Evolutionary conservation across 371 early-diverging fungal genomes (phyloP).

Genomic region (Coemansia sp.): DNA sequence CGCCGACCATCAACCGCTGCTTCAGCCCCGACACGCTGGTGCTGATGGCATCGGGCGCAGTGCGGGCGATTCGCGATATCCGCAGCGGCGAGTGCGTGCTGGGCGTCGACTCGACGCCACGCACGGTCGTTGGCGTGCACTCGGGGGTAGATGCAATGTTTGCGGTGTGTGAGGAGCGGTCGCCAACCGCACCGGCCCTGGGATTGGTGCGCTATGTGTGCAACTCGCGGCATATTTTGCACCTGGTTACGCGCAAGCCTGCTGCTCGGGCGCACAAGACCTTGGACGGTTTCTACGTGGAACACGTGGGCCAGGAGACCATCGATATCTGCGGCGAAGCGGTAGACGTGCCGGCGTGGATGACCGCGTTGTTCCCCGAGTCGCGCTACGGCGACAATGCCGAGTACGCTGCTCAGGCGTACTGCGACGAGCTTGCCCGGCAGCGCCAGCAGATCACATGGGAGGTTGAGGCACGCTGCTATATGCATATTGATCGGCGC

Average conservation of each 20-base stretch:
- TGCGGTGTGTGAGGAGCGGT: constrained; percentile 16
- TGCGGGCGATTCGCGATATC: constrained; percentile 13
- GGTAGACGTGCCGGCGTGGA: constrained; percentile 3
- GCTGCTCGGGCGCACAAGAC: not conserved
- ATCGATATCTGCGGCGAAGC: not conserved
- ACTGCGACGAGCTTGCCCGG: not conserved
- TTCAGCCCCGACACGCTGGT: constrained; percentile 28
- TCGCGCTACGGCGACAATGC: not conserved
- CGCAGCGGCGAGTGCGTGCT: constrained; percentile 49
- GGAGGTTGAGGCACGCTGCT: constrained; percentile 32
- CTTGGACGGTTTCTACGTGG: not conserved
- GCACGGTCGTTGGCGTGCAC: constrained; percentile 58
- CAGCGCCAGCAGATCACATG: constrained; percentile 1
- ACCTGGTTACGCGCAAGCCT: constrained; percentile 10
- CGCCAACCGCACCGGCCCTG: too few relatives aligned
- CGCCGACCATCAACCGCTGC: constrained; percentile 95
- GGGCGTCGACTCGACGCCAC: constrained; percentile 80
- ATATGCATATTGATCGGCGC: constrained; percentile 3
- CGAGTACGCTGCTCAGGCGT: constrained; percentile 8
- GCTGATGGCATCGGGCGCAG: constrained; percentile 29
- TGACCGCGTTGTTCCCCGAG: not conserved
- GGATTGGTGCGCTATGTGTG: constrained; percentile 12
- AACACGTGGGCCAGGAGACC: not conserved
- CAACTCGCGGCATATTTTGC: constrained; percentile 29
- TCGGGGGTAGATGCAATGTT: constrained; percentile 24